A percentile compares a stretch with the other conserved stretches of the same genome.
These are phyloP conservation scores for Penicillium robsamsonii DNA, from an alignment of 495 filamentous ascomycete species.

Conservation along the genomic window DNA sequence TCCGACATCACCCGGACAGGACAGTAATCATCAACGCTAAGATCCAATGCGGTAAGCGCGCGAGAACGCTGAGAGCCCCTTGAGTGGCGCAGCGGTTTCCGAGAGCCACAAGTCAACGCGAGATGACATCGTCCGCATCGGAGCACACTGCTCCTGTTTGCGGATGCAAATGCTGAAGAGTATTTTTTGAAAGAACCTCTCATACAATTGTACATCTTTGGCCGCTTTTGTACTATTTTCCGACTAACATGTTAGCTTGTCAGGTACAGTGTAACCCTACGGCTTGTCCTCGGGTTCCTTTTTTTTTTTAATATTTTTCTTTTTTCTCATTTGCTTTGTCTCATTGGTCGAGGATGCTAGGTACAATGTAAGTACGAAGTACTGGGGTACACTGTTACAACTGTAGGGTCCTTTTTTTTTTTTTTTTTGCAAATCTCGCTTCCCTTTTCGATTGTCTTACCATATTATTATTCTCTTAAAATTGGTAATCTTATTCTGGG, in stretches of 20 bases:
- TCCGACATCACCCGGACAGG: slow-evolving; percentile 12
- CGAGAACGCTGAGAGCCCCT: slow-evolving; percentile 19
- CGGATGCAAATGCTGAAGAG: no score
- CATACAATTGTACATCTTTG: background rate
- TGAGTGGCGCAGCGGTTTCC: slow-evolving; percentile 25
- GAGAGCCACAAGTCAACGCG: slow-evolving; percentile 20
- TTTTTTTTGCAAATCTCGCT: slow-evolving; percentile 1
- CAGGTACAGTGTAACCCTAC: slow-evolving; percentile 8
- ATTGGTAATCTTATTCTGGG: background rate
- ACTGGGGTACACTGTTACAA: background rate
- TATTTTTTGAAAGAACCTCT: background rate
- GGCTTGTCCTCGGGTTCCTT: background rate
- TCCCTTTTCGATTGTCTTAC: background rate
- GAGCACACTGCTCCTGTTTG: slow-evolving; percentile 27
- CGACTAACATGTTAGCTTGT: background rate
- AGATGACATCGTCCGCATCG: slow-evolving; percentile 27
- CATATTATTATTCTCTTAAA: background rate
- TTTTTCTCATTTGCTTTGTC: background rate
- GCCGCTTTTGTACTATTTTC: background rate
- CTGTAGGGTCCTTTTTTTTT: background rate
- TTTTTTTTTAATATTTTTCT: background rate
- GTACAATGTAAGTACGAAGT: background rate
- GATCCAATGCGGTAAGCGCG: background rate
- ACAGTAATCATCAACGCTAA: slow-evolving; percentile 1
- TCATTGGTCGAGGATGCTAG: background rate